A percentile compares a stretch with the other conserved stretches of the same genome.
Evolutionary conservation across 208 protist species (phyloP).

Genomic region (Trypanosomatidae sp.): DNA sequence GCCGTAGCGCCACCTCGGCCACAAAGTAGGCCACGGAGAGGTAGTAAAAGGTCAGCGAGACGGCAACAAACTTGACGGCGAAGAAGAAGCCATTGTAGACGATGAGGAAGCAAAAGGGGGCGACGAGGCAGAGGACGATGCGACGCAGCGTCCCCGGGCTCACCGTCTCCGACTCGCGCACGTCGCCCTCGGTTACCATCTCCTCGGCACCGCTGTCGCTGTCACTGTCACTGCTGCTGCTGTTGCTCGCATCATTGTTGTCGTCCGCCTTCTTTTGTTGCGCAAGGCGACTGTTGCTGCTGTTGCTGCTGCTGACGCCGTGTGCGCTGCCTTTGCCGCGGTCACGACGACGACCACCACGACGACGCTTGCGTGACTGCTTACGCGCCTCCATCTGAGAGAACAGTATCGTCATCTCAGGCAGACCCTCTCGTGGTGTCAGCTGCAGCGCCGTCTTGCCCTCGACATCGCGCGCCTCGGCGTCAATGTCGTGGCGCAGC

Average conservation of each 20-base stretch:
- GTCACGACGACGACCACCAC: no score
- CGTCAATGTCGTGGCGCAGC: conserved; percentile 20
- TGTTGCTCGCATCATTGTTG: background rate
- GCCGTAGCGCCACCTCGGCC: conserved; percentile 74
- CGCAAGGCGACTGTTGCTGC: no score
- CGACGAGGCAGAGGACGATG: conserved; percentile 26
- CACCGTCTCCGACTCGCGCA: conserved; percentile 51
- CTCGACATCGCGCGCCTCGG: conserved; percentile 23
- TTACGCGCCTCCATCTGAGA: conserved; percentile 22
- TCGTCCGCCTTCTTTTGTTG: no score
- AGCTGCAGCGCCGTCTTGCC: conserved; percentile 41
- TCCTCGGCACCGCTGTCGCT: conserved; percentile 23
- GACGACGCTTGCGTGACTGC: conserved; percentile 10
- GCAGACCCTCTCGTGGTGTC: conserved; percentile 11
- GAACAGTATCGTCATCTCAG: conserved; percentile 41
- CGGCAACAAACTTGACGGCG: conserved; percentile 39
- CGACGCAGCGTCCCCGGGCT: conserved; percentile 67
- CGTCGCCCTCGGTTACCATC: conserved; percentile 26
- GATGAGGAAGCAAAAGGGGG: conserved; percentile 69
- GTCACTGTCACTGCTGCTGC: conserved; percentile 3
- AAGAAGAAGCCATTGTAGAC: conserved; percentile 66
- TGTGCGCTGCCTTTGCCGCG: no score
- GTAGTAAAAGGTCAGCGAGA: conserved; percentile 64
- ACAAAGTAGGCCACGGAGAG: conserved; percentile 76
- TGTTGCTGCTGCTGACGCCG: no score